phyloP scores from a whole-genome alignment of 2,329 filamentous ascomycete genomes.

The Diaporthe sp. region DNA sequence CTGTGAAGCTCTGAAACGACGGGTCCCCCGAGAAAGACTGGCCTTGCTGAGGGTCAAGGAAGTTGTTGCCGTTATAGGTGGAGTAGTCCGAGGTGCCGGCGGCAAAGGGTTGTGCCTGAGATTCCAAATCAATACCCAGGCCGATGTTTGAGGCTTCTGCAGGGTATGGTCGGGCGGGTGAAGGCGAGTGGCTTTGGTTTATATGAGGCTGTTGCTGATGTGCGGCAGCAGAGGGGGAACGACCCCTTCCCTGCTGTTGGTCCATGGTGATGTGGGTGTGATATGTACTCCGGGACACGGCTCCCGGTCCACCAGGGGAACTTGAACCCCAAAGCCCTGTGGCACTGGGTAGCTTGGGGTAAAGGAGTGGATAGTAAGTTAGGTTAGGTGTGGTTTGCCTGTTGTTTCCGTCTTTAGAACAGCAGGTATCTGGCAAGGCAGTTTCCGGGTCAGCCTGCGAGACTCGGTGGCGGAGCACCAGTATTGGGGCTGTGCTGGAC shows the following conservation, averaged over 20 bases:
- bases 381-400: conserved; percentile 6
- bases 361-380: conserved; percentile 12
- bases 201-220: conserved; percentile 70
- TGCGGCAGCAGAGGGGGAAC: conserved; percentile 72
- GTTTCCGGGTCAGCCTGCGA: conserved; percentile 42
- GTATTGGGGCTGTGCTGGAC: conserved; percentile 41
- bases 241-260: conserved; percentile 67
- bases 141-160: conserved; percentile 56
- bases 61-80: conserved; percentile 59
- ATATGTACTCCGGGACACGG: conserved; percentile 45
- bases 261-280: conserved; percentile 61
- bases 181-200: conserved; percentile 71
- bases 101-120: conserved; percentile 59
- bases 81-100: conserved; percentile 59
- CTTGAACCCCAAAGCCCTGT: conserved; percentile 28
- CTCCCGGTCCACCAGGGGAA: conserved; percentile 34
- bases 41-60: conserved; percentile 62
- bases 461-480: conserved; percentile 41
- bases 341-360: conserved; percentile 25
- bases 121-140: conserved; percentile 72
- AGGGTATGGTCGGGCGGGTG: conserved; percentile 68
- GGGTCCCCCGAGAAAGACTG: conserved; percentile 58
- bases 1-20: conserved; percentile 57
- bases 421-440: conserved; percentile 41
- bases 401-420: conserved; percentile 43